phyloP scores from a whole-genome alignment of 1,284 basidiomycete genomes.

The Pholiota adiposa region DNA sequence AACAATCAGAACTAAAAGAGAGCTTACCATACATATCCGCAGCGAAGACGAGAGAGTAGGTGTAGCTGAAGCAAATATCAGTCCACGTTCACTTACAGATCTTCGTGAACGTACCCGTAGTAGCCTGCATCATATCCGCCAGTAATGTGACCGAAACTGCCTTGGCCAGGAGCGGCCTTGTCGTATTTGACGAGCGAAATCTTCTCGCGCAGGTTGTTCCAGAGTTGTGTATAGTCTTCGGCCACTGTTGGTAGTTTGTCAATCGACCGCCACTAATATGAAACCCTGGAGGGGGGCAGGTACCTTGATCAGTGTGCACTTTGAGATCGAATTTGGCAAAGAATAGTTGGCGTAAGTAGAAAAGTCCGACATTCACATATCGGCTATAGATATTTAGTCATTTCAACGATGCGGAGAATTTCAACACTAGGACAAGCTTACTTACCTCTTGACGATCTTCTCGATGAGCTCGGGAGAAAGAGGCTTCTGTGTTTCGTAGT shows the following conservation, averaged over 20 bases:
- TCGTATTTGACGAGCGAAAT: constrained; percentile 70
- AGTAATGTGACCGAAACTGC: constrained; percentile 71
- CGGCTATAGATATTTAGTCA: constrained; percentile 47
- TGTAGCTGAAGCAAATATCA: constrained; percentile 47
- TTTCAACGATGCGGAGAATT: neutral
- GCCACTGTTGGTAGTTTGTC: constrained; percentile 41
- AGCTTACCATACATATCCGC: constrained; percentile 74
- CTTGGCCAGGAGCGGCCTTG: constrained; percentile 69
- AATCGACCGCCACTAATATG: neutral
- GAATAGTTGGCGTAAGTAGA: constrained; percentile 82
- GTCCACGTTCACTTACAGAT: neutral
- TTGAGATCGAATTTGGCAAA: constrained; percentile 81
- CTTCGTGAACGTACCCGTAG: constrained; percentile 56
- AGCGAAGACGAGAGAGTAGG: constrained; percentile 76
- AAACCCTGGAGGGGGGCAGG: neutral
- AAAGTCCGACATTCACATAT: constrained; percentile 80
- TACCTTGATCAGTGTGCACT: constrained; percentile 74
- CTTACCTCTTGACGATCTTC: constrained; percentile 77
- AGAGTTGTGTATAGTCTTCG: constrained; percentile 73
- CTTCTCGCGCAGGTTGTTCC: constrained; percentile 70
- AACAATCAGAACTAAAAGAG: too few relatives aligned
- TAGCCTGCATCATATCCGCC: constrained; percentile 83
- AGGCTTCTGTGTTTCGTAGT: constrained; percentile 74
- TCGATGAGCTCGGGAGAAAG: constrained; percentile 78
- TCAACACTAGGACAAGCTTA: constrained; percentile 13